Conservation (phyloP, 441 rosid species). For the Gossypium gossypioides region DNA sequence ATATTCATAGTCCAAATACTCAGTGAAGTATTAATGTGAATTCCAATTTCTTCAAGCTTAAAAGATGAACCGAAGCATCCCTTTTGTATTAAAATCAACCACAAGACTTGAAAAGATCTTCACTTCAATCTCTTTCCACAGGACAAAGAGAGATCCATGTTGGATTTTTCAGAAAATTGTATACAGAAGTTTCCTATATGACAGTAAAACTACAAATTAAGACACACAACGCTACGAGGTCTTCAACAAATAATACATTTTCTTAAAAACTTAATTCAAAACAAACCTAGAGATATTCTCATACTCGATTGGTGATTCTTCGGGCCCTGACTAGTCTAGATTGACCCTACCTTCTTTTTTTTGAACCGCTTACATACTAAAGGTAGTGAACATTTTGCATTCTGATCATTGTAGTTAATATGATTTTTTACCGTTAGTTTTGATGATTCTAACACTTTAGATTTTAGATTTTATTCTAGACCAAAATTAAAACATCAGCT, state of each 20-base stretch:
- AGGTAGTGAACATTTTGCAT: background rate
- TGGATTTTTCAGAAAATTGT: background rate
- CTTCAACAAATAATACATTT: background rate
- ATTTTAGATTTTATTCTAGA: background rate
- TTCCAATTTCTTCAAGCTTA: background rate
- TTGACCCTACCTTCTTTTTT: background rate
- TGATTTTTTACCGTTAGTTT: background rate
- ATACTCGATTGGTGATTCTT: background rate
- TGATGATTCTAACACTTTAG: background rate
- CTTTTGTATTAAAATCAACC: background rate
- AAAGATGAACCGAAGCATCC: background rate
- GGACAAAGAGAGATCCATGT: background rate
- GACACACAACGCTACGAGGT: no score
- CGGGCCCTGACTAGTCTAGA: background rate
- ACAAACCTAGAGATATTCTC: background rate
- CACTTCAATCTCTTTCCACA: no score
- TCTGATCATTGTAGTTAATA: background rate
- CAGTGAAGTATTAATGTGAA: background rate
- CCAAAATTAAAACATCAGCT: background rate
- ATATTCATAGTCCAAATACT: background rate
- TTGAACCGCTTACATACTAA: background rate
- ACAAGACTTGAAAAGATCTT: background rate
- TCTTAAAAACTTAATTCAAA: background rate
- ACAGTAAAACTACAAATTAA: no score
- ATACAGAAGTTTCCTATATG: background rate